Percentiles rank a stretch among this genome's conserved stretches.
Evolutionary conservation across 2,329 filamentous ascomycete genomes (phyloP).

Genomic region (Ophiosphaerella narmari): DNA sequence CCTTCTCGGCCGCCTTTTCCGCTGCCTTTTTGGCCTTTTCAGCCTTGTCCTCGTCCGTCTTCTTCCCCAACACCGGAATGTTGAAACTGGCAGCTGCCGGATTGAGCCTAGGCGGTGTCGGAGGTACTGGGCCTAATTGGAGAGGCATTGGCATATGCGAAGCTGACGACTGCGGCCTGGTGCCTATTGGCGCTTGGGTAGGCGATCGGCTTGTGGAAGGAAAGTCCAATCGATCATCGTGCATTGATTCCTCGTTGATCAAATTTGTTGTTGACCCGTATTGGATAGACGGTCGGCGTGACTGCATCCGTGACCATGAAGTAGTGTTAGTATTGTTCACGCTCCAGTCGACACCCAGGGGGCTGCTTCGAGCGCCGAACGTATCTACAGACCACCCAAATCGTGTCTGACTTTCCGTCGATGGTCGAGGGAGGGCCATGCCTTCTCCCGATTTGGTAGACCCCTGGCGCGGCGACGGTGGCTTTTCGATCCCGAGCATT

Average conservation of each 20-base stretch:
- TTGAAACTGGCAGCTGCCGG: conserved; percentile 89
- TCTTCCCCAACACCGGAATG: conserved; percentile 31
- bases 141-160: conserved; percentile 46
- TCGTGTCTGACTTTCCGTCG: conserved; percentile 44
- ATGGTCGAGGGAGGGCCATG: conserved; percentile 43
- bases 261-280: conserved; percentile 72
- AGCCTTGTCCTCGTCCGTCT: conserved; percentile 40
- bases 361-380: conserved; percentile 49
- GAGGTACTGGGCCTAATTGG: conserved; percentile 37
- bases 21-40: conserved; percentile 39
- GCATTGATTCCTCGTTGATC: conserved; percentile 55
- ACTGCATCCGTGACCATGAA: conserved; percentile 76
- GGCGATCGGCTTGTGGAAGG: conserved; percentile 56
- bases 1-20: conserved; percentile 45
- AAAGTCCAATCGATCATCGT: conserved; percentile 57
- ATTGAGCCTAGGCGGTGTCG: conserved; percentile 68
- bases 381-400: conserved; percentile 45
- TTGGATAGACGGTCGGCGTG: conserved; percentile 79
- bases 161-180: conserved; percentile 67
- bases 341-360: conserved; percentile 49
- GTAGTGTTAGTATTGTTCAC: conserved; percentile 41
- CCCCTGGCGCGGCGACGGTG: conserved; percentile 64
- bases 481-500: conserved; percentile 43
- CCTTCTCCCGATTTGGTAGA: conserved; percentile 64
- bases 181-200: conserved; percentile 75